Percentiles rank a stretch among this genome's conserved stretches.
Conservation (phyloP, 495 filamentous ascomycete genomes). For the Gamarada debralockiae region DNA sequence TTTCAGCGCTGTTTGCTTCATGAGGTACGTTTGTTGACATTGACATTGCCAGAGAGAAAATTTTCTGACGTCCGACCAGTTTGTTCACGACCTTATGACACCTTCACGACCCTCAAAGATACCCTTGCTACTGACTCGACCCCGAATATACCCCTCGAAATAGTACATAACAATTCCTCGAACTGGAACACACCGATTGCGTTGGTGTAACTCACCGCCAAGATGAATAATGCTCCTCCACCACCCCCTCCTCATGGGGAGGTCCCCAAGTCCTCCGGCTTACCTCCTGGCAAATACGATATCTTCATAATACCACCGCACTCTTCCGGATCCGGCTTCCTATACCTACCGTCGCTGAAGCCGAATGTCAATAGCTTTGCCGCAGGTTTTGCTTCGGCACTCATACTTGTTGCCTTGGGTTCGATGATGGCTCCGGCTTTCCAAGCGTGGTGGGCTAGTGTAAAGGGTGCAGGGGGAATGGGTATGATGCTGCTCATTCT, state of each 20-base stretch:
- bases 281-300: slow-evolving; percentile 85
- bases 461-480: slow-evolving; percentile 56
- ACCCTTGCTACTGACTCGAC: slow-evolving; percentile 4
- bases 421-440: slow-evolving; percentile 65
- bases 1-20: slow-evolving; percentile 8
- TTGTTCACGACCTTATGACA: slow-evolving; percentile 24
- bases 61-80: slow-evolving; percentile 5
- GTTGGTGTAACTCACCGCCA: slow-evolving; percentile 8
- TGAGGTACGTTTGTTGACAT: slow-evolving; percentile 15
- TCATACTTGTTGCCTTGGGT: slow-evolving; percentile 63
- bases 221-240: slow-evolving; percentile 50
- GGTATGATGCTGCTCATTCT: slow-evolving; percentile 58
- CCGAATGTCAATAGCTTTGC: slow-evolving; percentile 87
- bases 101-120: slow-evolving; percentile 18
- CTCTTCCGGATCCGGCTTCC: slow-evolving; percentile 81
- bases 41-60: background rate
- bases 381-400: slow-evolving; percentile 72
- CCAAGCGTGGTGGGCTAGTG: slow-evolving; percentile 61
- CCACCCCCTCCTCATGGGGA: slow-evolving; percentile 70
- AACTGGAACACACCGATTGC: slow-evolving; percentile 5
- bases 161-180: slow-evolving; percentile 3
- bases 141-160: background rate
- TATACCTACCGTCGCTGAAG: slow-evolving; percentile 87
- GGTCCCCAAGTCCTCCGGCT: slow-evolving; percentile 52
- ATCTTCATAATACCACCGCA: slow-evolving; percentile 98